Conservation (phyloP, 1,284 basidiomycete species). For the Austroboletus niveus region DNA sequence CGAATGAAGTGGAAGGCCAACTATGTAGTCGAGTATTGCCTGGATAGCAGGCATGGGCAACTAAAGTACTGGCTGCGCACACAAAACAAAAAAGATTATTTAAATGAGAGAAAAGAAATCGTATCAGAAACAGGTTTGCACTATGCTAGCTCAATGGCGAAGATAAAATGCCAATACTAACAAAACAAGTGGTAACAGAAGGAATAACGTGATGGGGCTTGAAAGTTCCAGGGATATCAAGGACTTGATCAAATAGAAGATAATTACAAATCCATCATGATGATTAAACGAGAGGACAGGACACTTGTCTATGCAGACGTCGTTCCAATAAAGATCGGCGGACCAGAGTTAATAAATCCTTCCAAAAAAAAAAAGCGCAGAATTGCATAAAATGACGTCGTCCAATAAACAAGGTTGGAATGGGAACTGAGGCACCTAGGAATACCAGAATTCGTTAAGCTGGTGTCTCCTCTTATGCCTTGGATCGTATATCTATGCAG, state of each 20-base stretch:
- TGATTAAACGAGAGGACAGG: constrained; percentile 43
- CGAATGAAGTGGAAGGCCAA: too few species aligned
- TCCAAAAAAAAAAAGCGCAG: neutral
- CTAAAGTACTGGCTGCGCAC: too few species aligned
- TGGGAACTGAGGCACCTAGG: neutral
- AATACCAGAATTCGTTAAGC: constrained; percentile 11
- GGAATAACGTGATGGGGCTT: neutral
- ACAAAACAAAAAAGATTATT: too few species aligned
- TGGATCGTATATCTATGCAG: neutral
- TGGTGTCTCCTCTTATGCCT: constrained; percentile 15
- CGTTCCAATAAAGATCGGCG: constrained; percentile 14
- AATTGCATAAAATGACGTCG: constrained; percentile 5
- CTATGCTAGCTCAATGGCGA: neutral
- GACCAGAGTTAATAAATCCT: constrained; percentile 1
- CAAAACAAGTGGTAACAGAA: neutral
- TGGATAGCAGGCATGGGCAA: too few species aligned
- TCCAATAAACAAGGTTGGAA: constrained; percentile 4
- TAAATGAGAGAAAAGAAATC: constrained; percentile 3
- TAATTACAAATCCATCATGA: constrained; percentile 27
- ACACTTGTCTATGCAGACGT: constrained; percentile 29
- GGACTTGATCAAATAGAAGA: constrained; percentile 17
- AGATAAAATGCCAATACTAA: neutral
- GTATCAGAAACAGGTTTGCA: neutral
- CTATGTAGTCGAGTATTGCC: neutral
- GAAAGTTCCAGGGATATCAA: constrained; percentile 9